These are phyloP conservation scores for Monilinia fructigena DNA, from an alignment of 2,329 filamentous ascomycete species.

Conservation along the genomic window DNA sequence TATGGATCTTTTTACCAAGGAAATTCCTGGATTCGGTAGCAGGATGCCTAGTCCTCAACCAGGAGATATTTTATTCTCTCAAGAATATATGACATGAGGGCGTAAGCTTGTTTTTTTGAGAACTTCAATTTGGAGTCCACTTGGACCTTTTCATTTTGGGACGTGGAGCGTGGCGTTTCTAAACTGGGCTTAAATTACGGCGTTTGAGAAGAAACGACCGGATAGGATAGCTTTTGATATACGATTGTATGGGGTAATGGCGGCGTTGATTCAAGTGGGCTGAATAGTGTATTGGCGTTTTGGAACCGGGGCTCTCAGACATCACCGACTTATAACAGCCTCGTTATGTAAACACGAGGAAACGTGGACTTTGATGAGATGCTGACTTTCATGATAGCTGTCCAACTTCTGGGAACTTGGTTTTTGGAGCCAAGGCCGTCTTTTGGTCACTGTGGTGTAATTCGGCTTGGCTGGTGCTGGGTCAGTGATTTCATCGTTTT, in stretches of 20 bases:
- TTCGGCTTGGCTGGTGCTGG: not conserved
- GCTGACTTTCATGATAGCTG: not conserved
- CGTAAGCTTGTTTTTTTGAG: not conserved
- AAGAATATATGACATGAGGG: slow-evolving; percentile 1
- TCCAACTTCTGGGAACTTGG: not conserved
- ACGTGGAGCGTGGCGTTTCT: not conserved
- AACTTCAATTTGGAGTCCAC: too few species aligned
- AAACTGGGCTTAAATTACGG: not conserved
- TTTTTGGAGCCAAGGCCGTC: not conserved
- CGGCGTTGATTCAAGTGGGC: not conserved
- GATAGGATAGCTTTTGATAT: not conserved
- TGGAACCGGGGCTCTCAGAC: too few species aligned
- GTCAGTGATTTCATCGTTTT: not conserved
- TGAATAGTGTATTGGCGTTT: not conserved
- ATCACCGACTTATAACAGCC: too few species aligned
- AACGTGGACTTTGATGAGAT: not conserved
- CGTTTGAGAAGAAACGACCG: not conserved
- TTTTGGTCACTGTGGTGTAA: not conserved
- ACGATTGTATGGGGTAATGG: not conserved
- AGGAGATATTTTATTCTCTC: not conserved
- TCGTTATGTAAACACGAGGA: not conserved
- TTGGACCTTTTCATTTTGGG: not conserved
- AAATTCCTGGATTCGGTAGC: slow-evolving; percentile 16
- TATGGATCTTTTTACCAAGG: slow-evolving; percentile 11
- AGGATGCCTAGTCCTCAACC: slow-evolving; percentile 12